phyloP scores from a whole-genome alignment of 257 asterid species.

The Nicotiana undulata region DNA sequence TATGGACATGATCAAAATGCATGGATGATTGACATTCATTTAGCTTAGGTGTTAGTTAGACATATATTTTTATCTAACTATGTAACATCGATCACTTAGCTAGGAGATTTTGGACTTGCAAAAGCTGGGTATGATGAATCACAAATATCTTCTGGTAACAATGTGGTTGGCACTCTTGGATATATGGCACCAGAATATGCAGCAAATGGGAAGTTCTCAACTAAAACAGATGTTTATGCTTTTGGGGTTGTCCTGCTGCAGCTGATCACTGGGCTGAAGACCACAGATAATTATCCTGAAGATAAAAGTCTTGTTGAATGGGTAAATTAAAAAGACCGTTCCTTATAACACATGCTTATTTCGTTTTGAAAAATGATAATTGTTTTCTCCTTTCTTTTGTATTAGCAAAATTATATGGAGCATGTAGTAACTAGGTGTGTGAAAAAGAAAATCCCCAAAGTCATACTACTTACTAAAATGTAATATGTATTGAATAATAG shows the following conservation, averaged over 20 bases:
- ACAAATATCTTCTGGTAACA: conserved; percentile 17
- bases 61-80: neutral
- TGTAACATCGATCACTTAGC: conserved; percentile 15
- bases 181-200: conserved; percentile 82
- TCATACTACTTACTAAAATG: too few species aligned
- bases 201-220: conserved; percentile 51
- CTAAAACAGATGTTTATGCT: conserved; percentile 71
- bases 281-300: conserved; percentile 37
- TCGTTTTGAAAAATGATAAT: neutral
- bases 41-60: neutral
- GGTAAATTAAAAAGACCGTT: conserved; percentile 23
- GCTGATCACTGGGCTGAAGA: conserved; percentile 52
- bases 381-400: too few species aligned
- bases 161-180: conserved; percentile 68
- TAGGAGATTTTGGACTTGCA: conserved; percentile 83
- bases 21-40: neutral
- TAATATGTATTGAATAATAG: too few species aligned
- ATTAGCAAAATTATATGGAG: too few species aligned
- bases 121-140: conserved; percentile 38
- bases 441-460: too few species aligned
- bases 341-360: neutral
- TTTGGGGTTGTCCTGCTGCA: conserved; percentile 66
- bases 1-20: neutral
- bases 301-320: conserved; percentile 69
- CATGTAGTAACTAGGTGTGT: too few species aligned